Percentiles rank a stretch among this genome's conserved stretches.
Evolutionary conservation across 495 filamentous ascomycete species (phyloP).

Genomic region (Aspergillus steynii): DNA sequence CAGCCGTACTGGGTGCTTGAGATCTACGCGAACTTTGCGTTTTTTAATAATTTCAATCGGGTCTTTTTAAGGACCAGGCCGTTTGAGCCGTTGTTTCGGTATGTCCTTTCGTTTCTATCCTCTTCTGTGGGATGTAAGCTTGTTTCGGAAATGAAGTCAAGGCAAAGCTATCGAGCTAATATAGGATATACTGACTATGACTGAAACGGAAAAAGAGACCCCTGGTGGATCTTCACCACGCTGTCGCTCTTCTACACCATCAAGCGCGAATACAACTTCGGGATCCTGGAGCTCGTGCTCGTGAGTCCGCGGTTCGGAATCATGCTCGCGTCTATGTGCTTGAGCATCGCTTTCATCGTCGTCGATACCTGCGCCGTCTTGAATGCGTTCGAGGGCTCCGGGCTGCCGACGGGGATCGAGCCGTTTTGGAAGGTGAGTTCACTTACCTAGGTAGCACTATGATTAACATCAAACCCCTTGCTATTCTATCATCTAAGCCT

Average conservation of each 20-base stretch:
- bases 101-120: constrained; percentile 4
- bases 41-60: constrained; percentile 51
- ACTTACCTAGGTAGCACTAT: too few relatives aligned
- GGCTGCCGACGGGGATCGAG: constrained; percentile 35
- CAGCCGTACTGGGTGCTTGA: constrained; percentile 50
- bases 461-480: too few relatives aligned
- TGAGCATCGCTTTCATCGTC: constrained; percentile 55
- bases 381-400: constrained; percentile 25
- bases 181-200: too few relatives aligned
- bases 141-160: too few relatives aligned
- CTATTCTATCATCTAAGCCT: too few relatives aligned
- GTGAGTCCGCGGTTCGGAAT: constrained; percentile 57
- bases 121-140: too few relatives aligned
- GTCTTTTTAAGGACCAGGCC: constrained; percentile 52
- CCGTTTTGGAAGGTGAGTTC: constrained; percentile 43
- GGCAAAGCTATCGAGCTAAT: too few relatives aligned
- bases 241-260: constrained; percentile 54
- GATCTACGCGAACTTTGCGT: constrained; percentile 51
- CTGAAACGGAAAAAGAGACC: constrained; percentile 41
- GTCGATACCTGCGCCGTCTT: constrained; percentile 45
- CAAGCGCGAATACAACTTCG: constrained; percentile 53
- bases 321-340: constrained; percentile 54
- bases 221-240: constrained; percentile 61
- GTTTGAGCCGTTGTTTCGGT: constrained; percentile 54
- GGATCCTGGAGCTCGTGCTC: constrained; percentile 45